A percentile compares a stretch with the other conserved stretches of the same genome.
Conservation (phyloP, 1,284 basidiomycete genomes). For the Jaminaea rosea region DNA sequence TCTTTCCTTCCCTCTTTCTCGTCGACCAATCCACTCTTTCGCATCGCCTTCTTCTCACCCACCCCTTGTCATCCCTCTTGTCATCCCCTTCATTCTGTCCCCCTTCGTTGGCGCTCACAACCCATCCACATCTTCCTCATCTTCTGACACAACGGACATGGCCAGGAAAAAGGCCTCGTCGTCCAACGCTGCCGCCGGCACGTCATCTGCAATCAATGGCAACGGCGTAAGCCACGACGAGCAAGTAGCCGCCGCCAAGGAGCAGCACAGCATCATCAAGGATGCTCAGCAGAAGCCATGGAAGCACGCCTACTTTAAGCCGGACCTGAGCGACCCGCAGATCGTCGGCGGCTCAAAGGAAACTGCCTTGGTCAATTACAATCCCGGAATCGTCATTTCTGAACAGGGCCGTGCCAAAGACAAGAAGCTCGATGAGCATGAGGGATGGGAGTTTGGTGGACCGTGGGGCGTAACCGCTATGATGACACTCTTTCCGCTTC, state of each 20-base stretch:
- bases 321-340: conserved; percentile 15
- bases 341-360: conserved; percentile 43
- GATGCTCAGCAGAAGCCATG: neutral
- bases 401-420: conserved; percentile 40
- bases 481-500: conserved; percentile 83
- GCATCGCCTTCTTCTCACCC: neutral
- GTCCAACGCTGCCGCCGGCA: too few relatives aligned
- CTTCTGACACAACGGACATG: too few relatives aligned
- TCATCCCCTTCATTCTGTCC: neutral
- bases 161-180: too few relatives aligned
- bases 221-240: too few relatives aligned
- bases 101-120: too few relatives aligned
- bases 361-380: conserved; percentile 30
- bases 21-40: neutral
- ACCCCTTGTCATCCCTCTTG: neutral
- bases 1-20: neutral
- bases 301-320: conserved; percentile 5
- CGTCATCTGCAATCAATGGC: too few relatives aligned
- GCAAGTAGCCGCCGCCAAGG: neutral
- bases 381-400: conserved; percentile 43
- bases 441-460: conserved; percentile 82
- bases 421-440: conserved; percentile 42
- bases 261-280: neutral
- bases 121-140: too few relatives aligned
- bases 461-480: conserved; percentile 82